phyloP scores from a whole-genome alignment of 192 early-diverging fungal genomes.

The Chytriomyces sp. region DNA sequence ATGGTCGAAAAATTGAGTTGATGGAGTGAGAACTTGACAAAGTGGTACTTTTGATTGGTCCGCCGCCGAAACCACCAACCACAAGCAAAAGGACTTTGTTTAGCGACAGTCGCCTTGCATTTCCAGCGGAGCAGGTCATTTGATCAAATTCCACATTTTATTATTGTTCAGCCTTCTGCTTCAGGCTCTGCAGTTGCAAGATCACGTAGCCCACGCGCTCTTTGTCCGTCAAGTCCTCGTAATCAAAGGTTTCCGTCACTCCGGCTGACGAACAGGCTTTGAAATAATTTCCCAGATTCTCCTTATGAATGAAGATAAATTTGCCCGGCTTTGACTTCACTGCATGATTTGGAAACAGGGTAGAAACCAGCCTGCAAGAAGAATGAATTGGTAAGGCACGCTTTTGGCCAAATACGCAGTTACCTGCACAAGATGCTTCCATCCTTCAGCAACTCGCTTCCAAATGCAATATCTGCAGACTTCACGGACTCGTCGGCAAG shows the following conservation, averaged over 20 bases:
- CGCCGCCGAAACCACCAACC: too few relatives aligned
- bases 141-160: too few relatives aligned
- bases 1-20: too few relatives aligned
- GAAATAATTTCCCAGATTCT: conserved; percentile 12
- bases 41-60: too few relatives aligned
- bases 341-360: conserved; percentile 6
- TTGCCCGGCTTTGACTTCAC: conserved; percentile 25
- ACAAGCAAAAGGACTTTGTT: too few relatives aligned
- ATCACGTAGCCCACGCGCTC: not conserved
- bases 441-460: conserved; percentile 15
- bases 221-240: conserved; percentile 28
- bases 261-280: conserved; percentile 16
- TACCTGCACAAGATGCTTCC: conserved; percentile 27
- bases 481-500: not conserved
- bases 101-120: too few relatives aligned
- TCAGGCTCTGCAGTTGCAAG: not conserved
- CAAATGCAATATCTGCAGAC: not conserved
- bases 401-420: not conserved
- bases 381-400: not conserved
- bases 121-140: too few relatives aligned
- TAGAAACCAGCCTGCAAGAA: conserved; percentile 1
- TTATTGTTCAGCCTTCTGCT: not conserved
- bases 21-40: too few relatives aligned
- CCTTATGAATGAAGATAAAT: conserved; percentile 26
- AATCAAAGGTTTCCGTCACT: conserved; percentile 5